Conservation (phyloP, 1,284 basidiomycete genomes). For the Leccinum angustisporum region DNA sequence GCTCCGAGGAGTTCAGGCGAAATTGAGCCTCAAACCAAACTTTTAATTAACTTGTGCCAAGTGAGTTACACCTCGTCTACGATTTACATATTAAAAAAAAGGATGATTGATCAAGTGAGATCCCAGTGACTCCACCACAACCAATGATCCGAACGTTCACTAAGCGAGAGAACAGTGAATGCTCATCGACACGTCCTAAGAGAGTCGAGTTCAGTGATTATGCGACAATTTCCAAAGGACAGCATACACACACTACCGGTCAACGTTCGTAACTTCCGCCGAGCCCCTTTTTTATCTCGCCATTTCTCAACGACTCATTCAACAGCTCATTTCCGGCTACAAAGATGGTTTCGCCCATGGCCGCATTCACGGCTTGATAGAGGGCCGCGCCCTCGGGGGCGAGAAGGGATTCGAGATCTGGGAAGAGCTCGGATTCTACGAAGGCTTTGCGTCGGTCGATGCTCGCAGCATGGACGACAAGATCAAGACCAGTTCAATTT, state of each 20-base stretch:
- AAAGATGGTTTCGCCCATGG: slow-evolving; percentile 82
- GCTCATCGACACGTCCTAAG: neutral
- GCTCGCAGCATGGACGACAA: slow-evolving; percentile 35
- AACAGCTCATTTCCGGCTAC: slow-evolving; percentile 71
- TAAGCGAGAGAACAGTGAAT: neutral
- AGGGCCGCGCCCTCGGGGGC: slow-evolving; percentile 85
- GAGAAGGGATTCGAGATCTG: slow-evolving; percentile 95
- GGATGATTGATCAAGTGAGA: neutral
- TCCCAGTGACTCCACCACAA: neutral
- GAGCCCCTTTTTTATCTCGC: neutral
- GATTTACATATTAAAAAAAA: neutral
- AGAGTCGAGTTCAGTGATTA: neutral
- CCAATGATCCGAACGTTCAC: neutral
- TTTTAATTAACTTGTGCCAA: neutral
- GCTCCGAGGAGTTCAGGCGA: neutral
- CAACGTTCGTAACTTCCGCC: slow-evolving; percentile 40
- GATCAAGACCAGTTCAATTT: slow-evolving; percentile 46
- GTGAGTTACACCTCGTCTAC: neutral
- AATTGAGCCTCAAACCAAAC: neutral
- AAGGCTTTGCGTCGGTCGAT: slow-evolving; percentile 72
- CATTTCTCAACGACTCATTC: neutral
- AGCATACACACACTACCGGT: neutral
- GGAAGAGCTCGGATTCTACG: slow-evolving; percentile 88
- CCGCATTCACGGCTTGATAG: slow-evolving; percentile 84
- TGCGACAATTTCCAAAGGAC: neutral